These are phyloP conservation scores for Phylloporus sp. DNA, from an alignment of 768 basidiomycete species.

Conservation along the genomic window DNA sequence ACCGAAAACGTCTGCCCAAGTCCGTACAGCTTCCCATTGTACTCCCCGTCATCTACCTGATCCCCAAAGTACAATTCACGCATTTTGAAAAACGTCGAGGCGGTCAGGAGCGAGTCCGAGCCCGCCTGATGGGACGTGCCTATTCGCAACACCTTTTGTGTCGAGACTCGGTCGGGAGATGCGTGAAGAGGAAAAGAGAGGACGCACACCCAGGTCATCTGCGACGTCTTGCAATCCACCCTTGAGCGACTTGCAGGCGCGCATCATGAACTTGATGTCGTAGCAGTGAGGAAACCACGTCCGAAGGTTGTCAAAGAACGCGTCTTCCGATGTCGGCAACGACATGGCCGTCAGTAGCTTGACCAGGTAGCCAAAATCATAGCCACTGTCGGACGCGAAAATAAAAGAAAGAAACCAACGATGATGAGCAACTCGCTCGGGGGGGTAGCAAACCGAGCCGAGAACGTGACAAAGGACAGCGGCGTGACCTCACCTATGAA, in stretches of 20 bases:
- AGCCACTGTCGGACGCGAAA: constrained; percentile 68
- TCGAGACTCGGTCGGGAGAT: neutral
- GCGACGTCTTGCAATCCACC: constrained; percentile 95
- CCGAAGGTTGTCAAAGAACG: constrained; percentile 80
- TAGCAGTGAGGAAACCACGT: constrained; percentile 97
- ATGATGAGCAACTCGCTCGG: constrained; percentile 1
- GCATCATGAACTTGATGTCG: constrained; percentile 97
- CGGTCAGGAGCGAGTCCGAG: constrained; percentile 92
- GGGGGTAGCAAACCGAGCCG: neutral
- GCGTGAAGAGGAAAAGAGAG: neutral
- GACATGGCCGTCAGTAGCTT: constrained; percentile 85
- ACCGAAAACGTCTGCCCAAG: constrained; percentile 74
- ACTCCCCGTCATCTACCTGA: constrained; percentile 77
- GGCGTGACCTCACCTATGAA: constrained; percentile 74
- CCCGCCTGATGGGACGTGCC: constrained; percentile 94
- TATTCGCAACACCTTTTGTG: constrained; percentile 74
- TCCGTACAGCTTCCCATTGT: constrained; percentile 79
- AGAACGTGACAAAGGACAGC: neutral
- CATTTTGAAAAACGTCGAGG: constrained; percentile 95
- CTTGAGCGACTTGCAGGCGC: constrained; percentile 71
- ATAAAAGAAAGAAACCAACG: neutral
- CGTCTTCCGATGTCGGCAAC: constrained; percentile 82
- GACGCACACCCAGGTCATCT: constrained; percentile 85
- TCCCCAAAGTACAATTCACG: constrained; percentile 88
- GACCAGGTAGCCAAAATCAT: constrained; percentile 98